Evolutionary conservation across 75 land plant species (phyloP), one percentile per base, ranked within the genome.

Genomic region (Chamaecyparis obtusa): DNA sequence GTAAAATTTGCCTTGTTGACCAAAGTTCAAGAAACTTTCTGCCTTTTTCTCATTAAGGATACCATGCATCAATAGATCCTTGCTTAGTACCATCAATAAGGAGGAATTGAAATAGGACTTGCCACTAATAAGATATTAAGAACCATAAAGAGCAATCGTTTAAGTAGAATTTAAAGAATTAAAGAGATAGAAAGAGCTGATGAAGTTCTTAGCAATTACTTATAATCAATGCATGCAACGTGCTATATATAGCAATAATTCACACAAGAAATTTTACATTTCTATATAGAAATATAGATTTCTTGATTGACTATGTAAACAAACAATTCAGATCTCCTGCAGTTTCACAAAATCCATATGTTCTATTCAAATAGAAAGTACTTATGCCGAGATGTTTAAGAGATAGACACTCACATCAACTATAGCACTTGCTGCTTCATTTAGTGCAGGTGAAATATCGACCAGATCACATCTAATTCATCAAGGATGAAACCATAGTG

Each of bases 391-490:
- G 54, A 51, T 51, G 13, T 51, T 51, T 11, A 51, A 51, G 15
- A 51, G 10, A 51, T 51, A 13, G 15, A 51, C 54, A 51, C 54
- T 51, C 15, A 51, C 93, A 92, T 92, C 93, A 71, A 92, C 87
- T 84, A 92, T 90, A 35, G 92, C 92, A 72, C 93, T 92, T 32
- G 92, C 93, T 16, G 90, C 93, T 64, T 90, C 93, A 16, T 72
- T 92, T 77, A 92, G 49, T 43, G 85, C 87, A 30, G 86, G 86
- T 24, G 93, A 90, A 39, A 92, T 88, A 49, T 92, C 90, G 39
- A 92, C 71, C 71, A 90, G 87, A 57, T 90, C 93, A 19, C 90
- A 76, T 77, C 54, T 51, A 11, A 51, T 51, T 51, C 54, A 13
- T 51, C 2, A 51, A 51, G 54, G 14, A 51, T 51, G 54, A 51